These are phyloP conservation scores for Beauveria australis DNA, from an alignment of 2,329 filamentous ascomycete genomes.

Conservation along the genomic window DNA sequence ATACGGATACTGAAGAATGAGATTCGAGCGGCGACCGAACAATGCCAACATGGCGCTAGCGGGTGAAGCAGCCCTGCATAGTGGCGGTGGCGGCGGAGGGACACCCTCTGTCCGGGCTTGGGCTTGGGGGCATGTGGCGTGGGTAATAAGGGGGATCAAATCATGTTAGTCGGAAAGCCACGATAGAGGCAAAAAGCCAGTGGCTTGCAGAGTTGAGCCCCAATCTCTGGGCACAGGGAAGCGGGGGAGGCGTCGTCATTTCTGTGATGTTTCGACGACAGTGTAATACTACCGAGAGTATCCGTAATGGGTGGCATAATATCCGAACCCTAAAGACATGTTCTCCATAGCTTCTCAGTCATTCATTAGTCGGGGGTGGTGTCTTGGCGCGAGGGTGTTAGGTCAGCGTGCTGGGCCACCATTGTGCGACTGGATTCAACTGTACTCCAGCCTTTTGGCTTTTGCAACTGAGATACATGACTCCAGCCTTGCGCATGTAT, in stretches of 20 bases:
- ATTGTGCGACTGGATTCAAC: not conserved
- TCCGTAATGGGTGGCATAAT: no score
- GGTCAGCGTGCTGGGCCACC: not conserved
- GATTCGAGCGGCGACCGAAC: not conserved
- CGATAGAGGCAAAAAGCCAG: not conserved
- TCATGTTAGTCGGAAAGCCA: not conserved
- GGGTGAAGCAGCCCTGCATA: not conserved
- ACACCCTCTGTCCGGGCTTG: not conserved
- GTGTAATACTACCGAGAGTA: no score
- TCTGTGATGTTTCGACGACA: not conserved
- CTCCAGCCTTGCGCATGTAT: no score
- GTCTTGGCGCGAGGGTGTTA: not conserved
- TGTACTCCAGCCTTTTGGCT: not conserved
- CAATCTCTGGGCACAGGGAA: conserved; percentile 1
- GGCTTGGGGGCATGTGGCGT: not conserved
- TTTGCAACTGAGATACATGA: no score
- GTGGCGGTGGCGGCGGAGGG: conserved; percentile 2
- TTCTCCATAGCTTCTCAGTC: not conserved
- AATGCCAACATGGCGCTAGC: not conserved
- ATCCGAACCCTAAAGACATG: no score
- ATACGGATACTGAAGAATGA: not conserved
- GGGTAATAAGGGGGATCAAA: not conserved
- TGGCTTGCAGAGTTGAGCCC: not conserved
- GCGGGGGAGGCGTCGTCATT: not conserved
- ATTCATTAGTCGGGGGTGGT: not conserved